Evolutionary conservation across 106 monocot species (phyloP).

Genomic region (Cymbidium sinense): DNA sequence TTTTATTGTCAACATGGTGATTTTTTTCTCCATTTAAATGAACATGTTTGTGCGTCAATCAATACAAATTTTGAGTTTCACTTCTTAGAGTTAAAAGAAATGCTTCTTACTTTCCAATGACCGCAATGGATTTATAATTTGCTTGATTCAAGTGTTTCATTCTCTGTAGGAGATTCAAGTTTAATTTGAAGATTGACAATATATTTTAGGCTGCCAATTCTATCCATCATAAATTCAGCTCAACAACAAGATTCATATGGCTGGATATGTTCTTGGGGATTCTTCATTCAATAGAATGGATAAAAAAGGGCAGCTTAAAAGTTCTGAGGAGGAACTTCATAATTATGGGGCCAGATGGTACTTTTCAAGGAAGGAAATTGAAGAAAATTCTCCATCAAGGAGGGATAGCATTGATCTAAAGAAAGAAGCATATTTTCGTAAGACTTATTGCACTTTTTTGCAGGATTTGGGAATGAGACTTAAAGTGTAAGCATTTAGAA

Average conservation of each 20-base stretch:
- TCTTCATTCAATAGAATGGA: constrained; percentile 1
- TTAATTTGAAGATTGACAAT: background rate
- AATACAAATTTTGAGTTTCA: background rate
- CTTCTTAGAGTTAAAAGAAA: background rate
- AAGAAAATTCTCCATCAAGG: constrained; percentile 43
- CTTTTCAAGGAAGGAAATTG: constrained; percentile 33
- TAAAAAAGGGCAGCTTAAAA: constrained; percentile 5
- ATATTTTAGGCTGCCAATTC: background rate
- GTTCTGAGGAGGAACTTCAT: constrained; percentile 19
- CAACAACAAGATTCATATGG: constrained; percentile 3
- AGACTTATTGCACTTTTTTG: constrained; percentile 38
- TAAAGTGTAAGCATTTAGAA: constrained; percentile 30
- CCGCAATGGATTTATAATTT: background rate
- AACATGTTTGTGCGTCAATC: background rate
- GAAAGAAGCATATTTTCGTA: constrained; percentile 33
- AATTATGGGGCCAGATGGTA: constrained; percentile 32
- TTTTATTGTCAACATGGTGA: background rate
- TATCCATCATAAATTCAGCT: background rate
- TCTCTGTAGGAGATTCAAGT: background rate
- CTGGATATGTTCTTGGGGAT: constrained; percentile 3
- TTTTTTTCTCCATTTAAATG: background rate
- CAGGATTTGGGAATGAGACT: constrained; percentile 43
- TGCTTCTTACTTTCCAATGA: background rate
- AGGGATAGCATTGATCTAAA: constrained; percentile 44
- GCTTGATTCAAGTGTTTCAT: background rate